Percentiles rank a stretch among this genome's conserved stretches.
Evolutionary conservation across 2,329 filamentous ascomycete species (phyloP).

Genomic region (Acrocalymma vagum): DNA sequence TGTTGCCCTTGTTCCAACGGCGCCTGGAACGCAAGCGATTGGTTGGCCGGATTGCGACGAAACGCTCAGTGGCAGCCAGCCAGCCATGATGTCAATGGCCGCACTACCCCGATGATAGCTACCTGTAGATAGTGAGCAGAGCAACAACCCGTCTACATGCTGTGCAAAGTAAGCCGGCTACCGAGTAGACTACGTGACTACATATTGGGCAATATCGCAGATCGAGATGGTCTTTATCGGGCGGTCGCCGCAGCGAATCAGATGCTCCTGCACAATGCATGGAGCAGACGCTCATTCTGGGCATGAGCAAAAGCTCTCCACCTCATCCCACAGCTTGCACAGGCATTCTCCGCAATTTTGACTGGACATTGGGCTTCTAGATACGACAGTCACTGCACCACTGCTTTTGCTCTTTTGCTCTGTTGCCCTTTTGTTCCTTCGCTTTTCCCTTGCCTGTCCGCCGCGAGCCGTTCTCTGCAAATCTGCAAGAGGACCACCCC

Average conservation of each 20-base stretch:
- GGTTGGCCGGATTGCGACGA: too few relatives aligned
- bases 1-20: too few relatives aligned
- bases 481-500: constrained; percentile 25
- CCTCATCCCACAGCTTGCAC: constrained; percentile 9
- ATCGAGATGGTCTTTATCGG: constrained; percentile 19
- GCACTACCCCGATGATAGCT: too few relatives aligned
- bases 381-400: too few relatives aligned
- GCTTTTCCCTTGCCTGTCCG: constrained; percentile 3
- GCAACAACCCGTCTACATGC: too few relatives aligned
- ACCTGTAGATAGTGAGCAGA: too few relatives aligned
- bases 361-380: constrained; percentile 3
- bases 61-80: too few relatives aligned
- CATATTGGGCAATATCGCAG: constrained; percentile 17
- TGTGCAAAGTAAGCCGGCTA: too few relatives aligned
- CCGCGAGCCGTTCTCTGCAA: constrained; percentile 10
- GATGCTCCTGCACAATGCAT: constrained; percentile 22
- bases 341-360: background rate
- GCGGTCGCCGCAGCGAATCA: constrained; percentile 28
- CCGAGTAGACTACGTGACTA: too few relatives aligned
- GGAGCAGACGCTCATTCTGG: constrained; percentile 17
- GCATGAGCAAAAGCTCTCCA: constrained; percentile 27
- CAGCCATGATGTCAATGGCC: too few relatives aligned
- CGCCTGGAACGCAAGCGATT: too few relatives aligned
- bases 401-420: background rate
- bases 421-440: constrained; percentile 4